Conservation (phyloP, 805 yeast genomes). For the Kodamaea jinghongensis region DNA sequence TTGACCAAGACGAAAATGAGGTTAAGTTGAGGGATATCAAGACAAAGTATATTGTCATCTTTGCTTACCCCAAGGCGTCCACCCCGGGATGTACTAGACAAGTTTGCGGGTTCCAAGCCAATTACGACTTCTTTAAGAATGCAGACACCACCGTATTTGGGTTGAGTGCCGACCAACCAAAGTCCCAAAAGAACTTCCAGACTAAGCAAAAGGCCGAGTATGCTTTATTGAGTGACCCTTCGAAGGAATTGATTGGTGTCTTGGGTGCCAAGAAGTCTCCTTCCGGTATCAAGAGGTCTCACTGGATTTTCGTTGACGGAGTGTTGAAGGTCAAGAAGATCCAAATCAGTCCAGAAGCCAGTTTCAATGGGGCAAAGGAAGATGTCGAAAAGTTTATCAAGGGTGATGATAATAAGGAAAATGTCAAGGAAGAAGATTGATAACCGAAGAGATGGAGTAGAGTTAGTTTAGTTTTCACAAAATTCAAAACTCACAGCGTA, state of each 20-base stretch:
- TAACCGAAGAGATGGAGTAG: too few relatives aligned
- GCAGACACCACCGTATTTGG: conserved; percentile 69
- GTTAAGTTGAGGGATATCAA: conserved; percentile 30
- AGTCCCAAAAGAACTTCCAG: conserved; percentile 73
- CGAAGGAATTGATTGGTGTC: conserved; percentile 60
- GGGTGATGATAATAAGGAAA: conserved; percentile 10
- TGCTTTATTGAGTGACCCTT: conserved; percentile 74
- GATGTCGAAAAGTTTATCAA: conserved; percentile 48
- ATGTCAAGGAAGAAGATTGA: conserved; percentile 4
- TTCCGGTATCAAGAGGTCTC: conserved; percentile 79
- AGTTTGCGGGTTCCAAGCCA: conserved; percentile 82
- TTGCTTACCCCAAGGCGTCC: conserved; percentile 85
- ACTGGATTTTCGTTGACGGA: conserved; percentile 86
- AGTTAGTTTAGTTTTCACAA: too few relatives aligned
- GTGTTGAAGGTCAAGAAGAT: conserved; percentile 52
- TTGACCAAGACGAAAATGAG: conserved; percentile 68
- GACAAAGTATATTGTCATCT: conserved; percentile 37
- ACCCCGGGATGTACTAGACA: conserved; percentile 98
- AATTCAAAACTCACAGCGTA: too few relatives aligned
- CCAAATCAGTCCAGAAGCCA: conserved; percentile 50
- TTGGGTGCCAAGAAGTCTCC: conserved; percentile 86
- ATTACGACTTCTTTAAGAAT: conserved; percentile 48
- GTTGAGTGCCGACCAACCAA: conserved; percentile 76
- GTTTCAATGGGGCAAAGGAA: conserved; percentile 57
- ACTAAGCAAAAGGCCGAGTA: conserved; percentile 71